These are phyloP conservation scores for Cytospora mali DNA, from an alignment of 2,329 filamentous ascomycete species.

Conservation along the genomic window DNA sequence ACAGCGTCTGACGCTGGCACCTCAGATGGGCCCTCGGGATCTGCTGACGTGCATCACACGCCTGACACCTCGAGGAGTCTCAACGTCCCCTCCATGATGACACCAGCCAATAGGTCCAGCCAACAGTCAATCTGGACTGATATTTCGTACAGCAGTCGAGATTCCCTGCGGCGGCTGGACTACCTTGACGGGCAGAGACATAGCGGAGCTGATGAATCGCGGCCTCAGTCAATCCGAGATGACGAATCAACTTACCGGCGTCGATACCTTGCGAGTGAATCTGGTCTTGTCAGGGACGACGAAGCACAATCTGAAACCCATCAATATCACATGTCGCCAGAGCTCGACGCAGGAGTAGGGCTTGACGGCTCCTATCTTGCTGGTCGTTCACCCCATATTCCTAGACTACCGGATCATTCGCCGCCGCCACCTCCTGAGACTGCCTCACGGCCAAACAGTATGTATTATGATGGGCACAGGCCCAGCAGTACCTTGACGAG, in stretches of 20 bases:
- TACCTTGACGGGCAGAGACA: constrained; percentile 37
- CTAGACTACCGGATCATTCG: constrained; percentile 50
- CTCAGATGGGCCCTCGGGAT: constrained; percentile 35
- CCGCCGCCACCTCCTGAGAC: constrained; percentile 52
- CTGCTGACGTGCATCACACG: constrained; percentile 36
- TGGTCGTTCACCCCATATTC: constrained; percentile 30
- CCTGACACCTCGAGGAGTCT: constrained; percentile 49
- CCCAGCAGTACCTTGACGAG: constrained; percentile 45
- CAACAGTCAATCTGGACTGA: constrained; percentile 65
- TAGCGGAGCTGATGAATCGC: constrained; percentile 43
- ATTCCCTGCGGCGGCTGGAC: constrained; percentile 26
- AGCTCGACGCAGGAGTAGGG: constrained; percentile 54
- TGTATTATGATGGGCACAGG: constrained; percentile 47
- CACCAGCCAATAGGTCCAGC: constrained; percentile 51
- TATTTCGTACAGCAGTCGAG: constrained; percentile 43
- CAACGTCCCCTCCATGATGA: constrained; percentile 48
- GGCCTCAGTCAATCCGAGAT: constrained; percentile 26
- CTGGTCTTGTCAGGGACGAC: constrained; percentile 3
- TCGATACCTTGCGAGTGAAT: constrained; percentile 20
- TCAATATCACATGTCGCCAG: constrained; percentile 47
- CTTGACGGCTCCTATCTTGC: constrained; percentile 48
- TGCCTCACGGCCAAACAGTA: constrained; percentile 39
- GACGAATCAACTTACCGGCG: constrained; percentile 22
- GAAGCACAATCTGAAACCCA: constrained; percentile 20
- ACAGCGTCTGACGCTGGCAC: constrained; percentile 36